These are phyloP conservation scores for Aotearoamyces nothofagi DNA, from an alignment of 2,329 filamentous ascomycete species.

Conservation along the genomic window DNA sequence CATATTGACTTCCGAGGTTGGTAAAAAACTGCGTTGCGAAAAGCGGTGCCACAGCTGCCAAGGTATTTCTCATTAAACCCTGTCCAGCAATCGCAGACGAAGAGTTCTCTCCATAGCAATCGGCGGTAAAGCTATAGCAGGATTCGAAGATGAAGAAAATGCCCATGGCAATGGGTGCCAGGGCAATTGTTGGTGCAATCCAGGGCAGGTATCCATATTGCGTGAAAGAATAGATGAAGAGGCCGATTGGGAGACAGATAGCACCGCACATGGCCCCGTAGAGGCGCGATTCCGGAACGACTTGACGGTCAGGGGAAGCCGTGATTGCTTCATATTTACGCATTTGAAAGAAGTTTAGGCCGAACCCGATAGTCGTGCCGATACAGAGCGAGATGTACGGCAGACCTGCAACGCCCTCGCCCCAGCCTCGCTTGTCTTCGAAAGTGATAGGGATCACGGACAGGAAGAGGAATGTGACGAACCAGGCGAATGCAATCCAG, in stretches of 20 bases:
- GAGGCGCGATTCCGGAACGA: constrained; percentile 54
- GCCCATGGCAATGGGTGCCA: constrained; percentile 48
- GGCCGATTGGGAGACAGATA: constrained; percentile 56
- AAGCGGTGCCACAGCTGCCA: constrained; percentile 66
- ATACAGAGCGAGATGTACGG: constrained; percentile 37
- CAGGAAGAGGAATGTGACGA: constrained; percentile 69
- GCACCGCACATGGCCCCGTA: constrained; percentile 70
- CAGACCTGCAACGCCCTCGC: constrained; percentile 40
- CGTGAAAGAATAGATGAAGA: constrained; percentile 54
- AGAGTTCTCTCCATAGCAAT: constrained; percentile 71
- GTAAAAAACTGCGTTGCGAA: constrained; percentile 60
- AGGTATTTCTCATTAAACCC: constrained; percentile 67
- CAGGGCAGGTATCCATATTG: constrained; percentile 39
- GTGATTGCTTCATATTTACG: constrained; percentile 24
- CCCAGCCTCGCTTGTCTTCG: constrained; percentile 54
- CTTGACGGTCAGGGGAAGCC: constrained; percentile 3
- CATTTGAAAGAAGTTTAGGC: constrained; percentile 32
- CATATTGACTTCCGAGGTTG: constrained; percentile 52
- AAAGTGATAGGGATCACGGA: constrained; percentile 61
- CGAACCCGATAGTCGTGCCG: constrained; percentile 21
- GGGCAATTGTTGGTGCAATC: constrained; percentile 46
- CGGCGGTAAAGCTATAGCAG: constrained; percentile 81
- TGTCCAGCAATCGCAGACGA: constrained; percentile 75
- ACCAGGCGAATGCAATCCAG: constrained; percentile 86
- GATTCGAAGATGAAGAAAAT: constrained; percentile 77